These are phyloP conservation scores for Oryza glumipatula DNA, from an alignment of 176 grass and related monocot species.

Conservation along the genomic window DNA sequence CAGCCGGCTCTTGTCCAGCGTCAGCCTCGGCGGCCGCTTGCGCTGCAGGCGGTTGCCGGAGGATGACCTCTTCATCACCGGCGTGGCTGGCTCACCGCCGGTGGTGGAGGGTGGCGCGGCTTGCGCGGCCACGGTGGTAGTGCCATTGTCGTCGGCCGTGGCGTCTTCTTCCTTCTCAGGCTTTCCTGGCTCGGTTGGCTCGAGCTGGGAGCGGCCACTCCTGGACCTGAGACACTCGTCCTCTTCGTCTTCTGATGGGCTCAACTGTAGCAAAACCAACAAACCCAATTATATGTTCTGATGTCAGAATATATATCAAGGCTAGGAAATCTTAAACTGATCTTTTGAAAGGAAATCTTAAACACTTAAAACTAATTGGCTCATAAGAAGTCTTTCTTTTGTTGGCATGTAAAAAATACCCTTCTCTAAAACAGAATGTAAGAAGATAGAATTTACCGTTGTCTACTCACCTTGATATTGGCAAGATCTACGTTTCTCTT, in stretches of 20 bases:
- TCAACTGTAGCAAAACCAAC: conserved; percentile 61
- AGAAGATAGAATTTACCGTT: not conserved
- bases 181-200: conserved; percentile 16
- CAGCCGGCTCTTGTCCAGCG: conserved; percentile 32
- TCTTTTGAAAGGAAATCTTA: too few relatives aligned
- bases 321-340: too few relatives aligned
- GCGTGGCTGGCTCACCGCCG: not conserved
- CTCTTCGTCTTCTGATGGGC: conserved; percentile 62
- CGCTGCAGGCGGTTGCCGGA: conserved; percentile 47
- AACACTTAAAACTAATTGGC: too few relatives aligned
- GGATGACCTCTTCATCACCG: conserved; percentile 50
- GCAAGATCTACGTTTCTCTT: conserved; percentile 73
- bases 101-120: not conserved
- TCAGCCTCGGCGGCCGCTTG: conserved; percentile 47
- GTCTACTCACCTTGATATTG: conserved; percentile 64
- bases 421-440: not conserved
- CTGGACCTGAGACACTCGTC: conserved; percentile 37
- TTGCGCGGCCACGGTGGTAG: not conserved
- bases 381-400: not conserved
- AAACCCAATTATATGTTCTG: not conserved
- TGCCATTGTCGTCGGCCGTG: not conserved
- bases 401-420: not conserved
- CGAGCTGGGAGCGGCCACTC: conserved; percentile 39
- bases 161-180: conserved; percentile 35
- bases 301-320: not conserved